These are phyloP conservation scores for Collybia sp. DNA, from an alignment of 768 basidiomycete genomes.

Conservation along the genomic window DNA sequence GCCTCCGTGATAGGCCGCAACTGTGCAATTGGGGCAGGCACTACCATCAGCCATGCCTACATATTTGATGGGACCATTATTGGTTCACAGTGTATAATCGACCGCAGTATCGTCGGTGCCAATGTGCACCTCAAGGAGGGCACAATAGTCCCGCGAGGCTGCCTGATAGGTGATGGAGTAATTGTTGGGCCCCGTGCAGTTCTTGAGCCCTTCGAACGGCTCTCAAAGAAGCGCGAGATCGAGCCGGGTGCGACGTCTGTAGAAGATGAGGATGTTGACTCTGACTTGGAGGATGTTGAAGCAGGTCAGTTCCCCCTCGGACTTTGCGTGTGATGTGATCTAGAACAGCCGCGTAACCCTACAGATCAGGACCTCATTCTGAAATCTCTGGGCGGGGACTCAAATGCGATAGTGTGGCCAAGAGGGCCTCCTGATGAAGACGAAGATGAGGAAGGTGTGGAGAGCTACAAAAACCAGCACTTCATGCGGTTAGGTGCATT, in stretches of 20 bases:
- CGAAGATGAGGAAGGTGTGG: conserved; percentile 59
- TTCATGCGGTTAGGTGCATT: conserved; percentile 70
- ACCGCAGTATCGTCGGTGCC: conserved; percentile 77
- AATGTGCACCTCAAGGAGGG: conserved; percentile 68
- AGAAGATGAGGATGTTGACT: conserved; percentile 42
- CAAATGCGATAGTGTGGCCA: conserved; percentile 84
- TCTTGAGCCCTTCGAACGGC: conserved; percentile 64
- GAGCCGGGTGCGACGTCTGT: conserved; percentile 26
- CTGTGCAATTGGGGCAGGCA: conserved; percentile 68
- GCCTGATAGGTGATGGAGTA: conserved; percentile 79
- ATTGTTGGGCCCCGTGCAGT: conserved; percentile 68
- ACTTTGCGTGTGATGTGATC: not conserved
- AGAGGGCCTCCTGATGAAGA: conserved; percentile 58
- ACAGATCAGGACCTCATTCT: conserved; percentile 45
- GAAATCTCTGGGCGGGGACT: conserved; percentile 56
- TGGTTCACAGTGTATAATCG: conserved; percentile 66
- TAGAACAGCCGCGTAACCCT: not conserved
- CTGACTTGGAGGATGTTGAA: conserved; percentile 66
- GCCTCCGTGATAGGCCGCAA: conserved; percentile 77
- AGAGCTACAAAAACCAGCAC: conserved; percentile 57
- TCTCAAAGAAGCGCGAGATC: conserved; percentile 50
- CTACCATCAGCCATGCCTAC: conserved; percentile 70
- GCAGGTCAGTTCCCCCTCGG: conserved; percentile 38
- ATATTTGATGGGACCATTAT: conserved; percentile 77
- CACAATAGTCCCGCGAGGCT: conserved; percentile 66